These are phyloP conservation scores for Kodamaea neixiangensis DNA, from an alignment of 805 yeast species.

Conservation along the genomic window DNA sequence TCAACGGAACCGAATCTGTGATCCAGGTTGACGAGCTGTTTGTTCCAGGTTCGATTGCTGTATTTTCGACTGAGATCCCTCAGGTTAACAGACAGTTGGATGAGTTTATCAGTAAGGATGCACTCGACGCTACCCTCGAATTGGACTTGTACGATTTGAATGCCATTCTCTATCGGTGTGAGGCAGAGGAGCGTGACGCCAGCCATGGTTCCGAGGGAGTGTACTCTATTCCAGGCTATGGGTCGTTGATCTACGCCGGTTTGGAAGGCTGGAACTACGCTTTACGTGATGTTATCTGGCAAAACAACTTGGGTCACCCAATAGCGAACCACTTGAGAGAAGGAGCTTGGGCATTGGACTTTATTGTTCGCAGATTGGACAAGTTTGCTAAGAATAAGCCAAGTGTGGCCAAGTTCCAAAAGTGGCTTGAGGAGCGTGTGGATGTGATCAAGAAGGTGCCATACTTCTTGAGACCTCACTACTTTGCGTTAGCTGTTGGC, in stretches of 20 bases:
- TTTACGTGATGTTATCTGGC: constrained; percentile 58
- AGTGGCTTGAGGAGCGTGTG: constrained; percentile 71
- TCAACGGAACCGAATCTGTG: constrained; percentile 46
- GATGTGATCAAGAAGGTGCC: constrained; percentile 69
- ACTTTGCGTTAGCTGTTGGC: constrained; percentile 81
- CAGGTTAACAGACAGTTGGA: constrained; percentile 69
- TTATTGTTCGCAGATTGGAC: constrained; percentile 59
- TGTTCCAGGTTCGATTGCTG: constrained; percentile 90
- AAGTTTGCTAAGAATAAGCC: constrained; percentile 50
- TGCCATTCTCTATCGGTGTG: constrained; percentile 72
- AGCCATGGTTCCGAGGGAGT: constrained; percentile 72
- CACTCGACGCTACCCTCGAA: constrained; percentile 65
- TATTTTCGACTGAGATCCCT: constrained; percentile 69
- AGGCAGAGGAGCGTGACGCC: constrained; percentile 83
- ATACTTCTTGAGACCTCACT: constrained; percentile 79
- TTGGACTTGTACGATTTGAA: constrained; percentile 72
- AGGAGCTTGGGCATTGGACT: constrained; percentile 91
- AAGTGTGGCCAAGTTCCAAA: constrained; percentile 55
- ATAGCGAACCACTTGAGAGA: constrained; percentile 74
- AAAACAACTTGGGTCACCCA: constrained; percentile 83
- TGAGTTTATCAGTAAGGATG: constrained; percentile 69
- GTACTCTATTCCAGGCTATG: constrained; percentile 73
- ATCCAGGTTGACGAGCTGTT: constrained; percentile 62
- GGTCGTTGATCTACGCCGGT: constrained; percentile 82
- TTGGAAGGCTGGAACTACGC: constrained; percentile 88